Evolutionary conservation across 1,284 basidiomycete genomes (phyloP), one percentile per base, ranked within the genome.

Genomic region (Microbotryomycetes sp.): DNA sequence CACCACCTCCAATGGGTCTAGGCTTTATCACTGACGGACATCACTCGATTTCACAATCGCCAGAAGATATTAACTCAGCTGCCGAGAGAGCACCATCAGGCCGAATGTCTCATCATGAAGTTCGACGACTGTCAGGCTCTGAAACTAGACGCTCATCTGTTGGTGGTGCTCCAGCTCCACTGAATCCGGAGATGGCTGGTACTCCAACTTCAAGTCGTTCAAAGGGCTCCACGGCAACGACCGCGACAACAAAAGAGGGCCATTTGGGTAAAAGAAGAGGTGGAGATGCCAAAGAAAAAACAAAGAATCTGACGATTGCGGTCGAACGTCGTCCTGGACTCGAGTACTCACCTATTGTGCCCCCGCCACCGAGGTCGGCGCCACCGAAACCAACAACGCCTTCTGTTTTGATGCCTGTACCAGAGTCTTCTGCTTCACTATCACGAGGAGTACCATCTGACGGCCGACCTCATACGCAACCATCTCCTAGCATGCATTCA

Each of bases 301-400:
- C 56, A 6, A 57, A 57, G 32, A 57, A 57, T 42, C 31, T 57
- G 22, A 57, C 56, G 26, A 26, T 57, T 15, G 25, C 36, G 19
- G 36, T 42, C 36, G 36, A 19, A 9, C 36, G 12, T 19, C 36
- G 36, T 12, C 36, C 36, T 42, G 36, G 36, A 42, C 36, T 42
- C 36, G 36, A 42, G 36, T 42, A 42, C 19, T 42, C 36, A 19
- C 36, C 36, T 19, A 42, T 42, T 19, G 36, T 42, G 36, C 36
- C 36, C 9, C 36, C 36, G 36, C 36, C 36, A 42, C 36, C 36
- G 36, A 9, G 36, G 19, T 42, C 36, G 9, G 36, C 36, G 9
- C 36, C 36, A 42, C 36, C 36, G 19, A 42, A 42, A 42, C 19
- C 36, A 42, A 42, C 36, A 42, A 42, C 36, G 12, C 36, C 36